Evolutionary conservation across 768 basidiomycete genomes (phyloP).

Genomic region (Rhodocollybia butyracea): DNA sequence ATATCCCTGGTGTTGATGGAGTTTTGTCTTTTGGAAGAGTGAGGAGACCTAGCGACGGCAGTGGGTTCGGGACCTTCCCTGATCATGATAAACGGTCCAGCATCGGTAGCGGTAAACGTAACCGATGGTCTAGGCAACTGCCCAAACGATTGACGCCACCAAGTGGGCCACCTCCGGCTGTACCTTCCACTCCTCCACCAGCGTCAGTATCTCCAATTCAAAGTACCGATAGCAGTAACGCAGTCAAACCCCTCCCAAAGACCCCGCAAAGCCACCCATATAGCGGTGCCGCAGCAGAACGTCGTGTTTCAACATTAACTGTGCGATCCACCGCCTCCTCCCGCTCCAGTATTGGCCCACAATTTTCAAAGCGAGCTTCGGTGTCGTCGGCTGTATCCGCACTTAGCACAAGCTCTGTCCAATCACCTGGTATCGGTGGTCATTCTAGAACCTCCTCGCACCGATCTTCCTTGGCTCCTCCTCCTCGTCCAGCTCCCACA

Average conservation of each 20-base stretch:
- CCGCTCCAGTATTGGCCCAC: conserved; percentile 35
- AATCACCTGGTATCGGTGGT: conserved; percentile 21
- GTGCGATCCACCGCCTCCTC: conserved; percentile 24
- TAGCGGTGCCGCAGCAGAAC: conserved; percentile 14
- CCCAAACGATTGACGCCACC: conserved; percentile 58
- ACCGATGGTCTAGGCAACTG: conserved; percentile 53
- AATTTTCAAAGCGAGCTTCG: conserved; percentile 52
- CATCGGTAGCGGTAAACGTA: conserved; percentile 1
- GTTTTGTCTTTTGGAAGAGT: not conserved
- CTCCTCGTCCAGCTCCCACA: conserved; percentile 70
- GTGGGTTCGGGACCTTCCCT: not conserved
- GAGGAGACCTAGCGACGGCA: conserved; percentile 1
- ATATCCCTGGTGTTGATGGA: not conserved
- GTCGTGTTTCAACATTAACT: conserved; percentile 21
- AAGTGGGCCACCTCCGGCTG: conserved; percentile 54
- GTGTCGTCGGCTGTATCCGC: conserved; percentile 46
- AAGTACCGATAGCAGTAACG: not conserved
- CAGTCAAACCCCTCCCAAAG: not conserved
- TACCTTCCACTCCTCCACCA: conserved; percentile 31
- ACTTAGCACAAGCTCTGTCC: conserved; percentile 38
- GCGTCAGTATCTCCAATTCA: conserved; percentile 9
- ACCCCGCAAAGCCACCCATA: conserved; percentile 26
- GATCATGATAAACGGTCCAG: conserved; percentile 5
- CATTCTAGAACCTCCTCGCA: conserved; percentile 29
- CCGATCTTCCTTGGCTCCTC: conserved; percentile 65